Conservation (phyloP, 331 rosid genomes). For the Pyracantha coccinea region DNA sequence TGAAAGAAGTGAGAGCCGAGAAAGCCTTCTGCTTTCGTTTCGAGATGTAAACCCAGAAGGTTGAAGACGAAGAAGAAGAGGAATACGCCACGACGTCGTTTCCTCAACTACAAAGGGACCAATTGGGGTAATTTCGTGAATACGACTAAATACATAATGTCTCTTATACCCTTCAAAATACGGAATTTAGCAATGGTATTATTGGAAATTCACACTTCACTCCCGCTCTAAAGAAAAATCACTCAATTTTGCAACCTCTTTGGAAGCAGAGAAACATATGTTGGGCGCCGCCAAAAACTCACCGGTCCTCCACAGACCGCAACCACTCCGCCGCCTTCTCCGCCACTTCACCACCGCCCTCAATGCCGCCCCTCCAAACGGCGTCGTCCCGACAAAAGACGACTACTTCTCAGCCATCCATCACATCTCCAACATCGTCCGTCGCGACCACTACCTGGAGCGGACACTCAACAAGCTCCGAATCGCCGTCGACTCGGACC, state of each 20-base stretch:
- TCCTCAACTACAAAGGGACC: too few relatives aligned
- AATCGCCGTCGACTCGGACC: constrained; percentile 68
- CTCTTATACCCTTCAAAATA: background rate
- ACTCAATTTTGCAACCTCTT: background rate
- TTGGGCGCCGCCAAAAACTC: constrained; percentile 1
- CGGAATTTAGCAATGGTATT: background rate
- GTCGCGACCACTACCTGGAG: constrained; percentile 86
- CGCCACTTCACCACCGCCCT: background rate
- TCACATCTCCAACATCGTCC: constrained; percentile 75
- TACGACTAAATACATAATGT: background rate
- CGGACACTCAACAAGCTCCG: constrained; percentile 89
- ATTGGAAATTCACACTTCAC: background rate
- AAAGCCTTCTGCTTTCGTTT: background rate
- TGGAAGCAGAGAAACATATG: constrained; percentile 6
- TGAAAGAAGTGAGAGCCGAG: background rate
- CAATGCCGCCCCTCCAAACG: constrained; percentile 1
- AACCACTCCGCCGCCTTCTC: background rate
- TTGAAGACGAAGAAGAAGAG: background rate
- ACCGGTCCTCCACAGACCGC: constrained; percentile 12
- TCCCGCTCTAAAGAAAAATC: background rate
- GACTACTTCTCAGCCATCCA: constrained; percentile 85
- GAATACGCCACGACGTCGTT: too few relatives aligned
- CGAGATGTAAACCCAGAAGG: background rate
- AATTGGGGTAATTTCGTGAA: background rate
- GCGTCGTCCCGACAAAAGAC: constrained; percentile 27